phyloP scores from a whole-genome alignment of 306 rosid genomes.

The Glycine soja region DNA sequence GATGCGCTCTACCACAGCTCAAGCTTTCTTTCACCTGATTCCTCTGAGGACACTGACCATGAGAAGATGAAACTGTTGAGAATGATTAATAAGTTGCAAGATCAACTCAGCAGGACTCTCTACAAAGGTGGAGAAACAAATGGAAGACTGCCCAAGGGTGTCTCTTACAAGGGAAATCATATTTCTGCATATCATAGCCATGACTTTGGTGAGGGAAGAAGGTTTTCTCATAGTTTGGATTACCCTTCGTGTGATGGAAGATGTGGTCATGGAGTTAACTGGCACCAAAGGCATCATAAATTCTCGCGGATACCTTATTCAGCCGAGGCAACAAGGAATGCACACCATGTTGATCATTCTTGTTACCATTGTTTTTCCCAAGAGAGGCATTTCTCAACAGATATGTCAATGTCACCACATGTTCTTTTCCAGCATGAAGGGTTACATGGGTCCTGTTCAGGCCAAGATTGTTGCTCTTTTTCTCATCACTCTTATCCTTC shows the following conservation, averaged over 20 bases:
- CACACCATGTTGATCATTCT: constrained; percentile 60
- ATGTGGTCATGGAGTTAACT: constrained; percentile 50
- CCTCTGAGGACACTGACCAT: constrained; percentile 52
- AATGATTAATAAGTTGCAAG: constrained; percentile 70
- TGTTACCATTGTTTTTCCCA: constrained; percentile 54
- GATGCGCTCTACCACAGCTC: constrained; percentile 53
- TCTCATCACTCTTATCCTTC: constrained; percentile 57
- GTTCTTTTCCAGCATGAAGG: constrained; percentile 44
- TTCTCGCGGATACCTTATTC: constrained; percentile 68
- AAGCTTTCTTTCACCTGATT: constrained; percentile 56
- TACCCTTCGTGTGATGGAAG: constrained; percentile 56
- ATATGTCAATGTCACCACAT: constrained; percentile 58
- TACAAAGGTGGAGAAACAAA: constrained; percentile 48
- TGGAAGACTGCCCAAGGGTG: constrained; percentile 52
- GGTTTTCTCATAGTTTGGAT: constrained; percentile 52
- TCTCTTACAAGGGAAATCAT: constrained; percentile 52
- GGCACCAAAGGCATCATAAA: constrained; percentile 49
- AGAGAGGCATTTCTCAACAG: constrained; percentile 56
- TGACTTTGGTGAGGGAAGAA: constrained; percentile 56
- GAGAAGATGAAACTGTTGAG: constrained; percentile 68
- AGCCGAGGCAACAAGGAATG: constrained; percentile 64
- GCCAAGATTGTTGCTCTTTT: constrained; percentile 49
- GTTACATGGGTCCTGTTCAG: constrained; percentile 51
- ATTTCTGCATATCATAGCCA: constrained; percentile 49
- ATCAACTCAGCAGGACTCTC: constrained; percentile 60